Evolutionary conservation across 164 flowering plant genomes (phyloP), one percentile per base, ranked within the genome.

Genomic region (Chimonanthus praecox): DNA sequence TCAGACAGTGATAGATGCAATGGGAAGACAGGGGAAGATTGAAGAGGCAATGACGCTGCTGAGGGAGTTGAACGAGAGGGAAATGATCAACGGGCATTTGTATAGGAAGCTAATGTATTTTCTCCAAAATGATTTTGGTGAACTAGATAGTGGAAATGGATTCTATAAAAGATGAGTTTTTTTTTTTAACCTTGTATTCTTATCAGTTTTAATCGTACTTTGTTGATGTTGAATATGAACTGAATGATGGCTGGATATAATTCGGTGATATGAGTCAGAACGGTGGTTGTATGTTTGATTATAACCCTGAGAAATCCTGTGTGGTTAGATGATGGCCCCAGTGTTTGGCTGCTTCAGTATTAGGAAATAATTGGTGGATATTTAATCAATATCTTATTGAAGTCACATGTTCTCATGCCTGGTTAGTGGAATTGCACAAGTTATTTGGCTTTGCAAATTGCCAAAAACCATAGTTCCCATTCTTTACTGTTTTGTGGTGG

Each of bases 1-100:
- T 69, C 80, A 74, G 71, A 92, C 96, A 3, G 76, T 94, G 45
- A 50, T 89, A 73, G 94, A 88, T 81, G 93, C 88, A 74, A 78
- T 90, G 7, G 88, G 94, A 70, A 83, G 92, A 49, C 78, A 71
- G 58, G 90, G 86, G 65, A 84, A 68, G 70, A 75, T 64, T 58
- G 77, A n/a, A 72, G 90, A 88, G 46, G 96, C 91, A 64, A 77
- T 77, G 82, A 72, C 72, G 43, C 78, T 94, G 81, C 80, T 94
- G 82, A 81, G 84, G 77, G 86, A 85, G 76, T 80, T 87, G 69
- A 86, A 83, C 63, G 91, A 88, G 73, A 88, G 87, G 80, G 80
- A 82, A 66, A 66, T 87, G 65, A 75, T 90, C 4, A 89, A 88
- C 85, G 89, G 80, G 18, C 78, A 74, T 71, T 77, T 85, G 20